Evolutionary conservation across 2,329 filamentous ascomycete species (phyloP).

Genomic region (Penicillium sp.): DNA sequence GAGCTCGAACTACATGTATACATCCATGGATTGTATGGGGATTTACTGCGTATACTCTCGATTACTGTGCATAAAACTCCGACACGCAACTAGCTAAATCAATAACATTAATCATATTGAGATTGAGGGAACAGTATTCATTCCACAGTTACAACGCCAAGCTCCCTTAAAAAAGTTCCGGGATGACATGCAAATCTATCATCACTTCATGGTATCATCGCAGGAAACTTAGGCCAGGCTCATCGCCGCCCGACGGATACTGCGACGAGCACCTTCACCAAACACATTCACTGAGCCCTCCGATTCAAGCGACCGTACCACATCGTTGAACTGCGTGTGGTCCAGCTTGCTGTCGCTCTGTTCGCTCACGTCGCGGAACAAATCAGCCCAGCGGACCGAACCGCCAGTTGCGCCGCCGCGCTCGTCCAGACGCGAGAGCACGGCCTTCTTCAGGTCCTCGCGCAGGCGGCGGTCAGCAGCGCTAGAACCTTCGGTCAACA

Average conservation of each 20-base stretch:
- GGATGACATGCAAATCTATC: constrained; percentile 27
- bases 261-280: constrained; percentile 83
- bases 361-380: constrained; percentile 72
- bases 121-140: background rate
- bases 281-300: constrained; percentile 79
- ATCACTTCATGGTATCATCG: constrained; percentile 31
- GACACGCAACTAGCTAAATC: background rate
- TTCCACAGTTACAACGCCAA: constrained; percentile 2
- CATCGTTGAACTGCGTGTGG: constrained; percentile 77
- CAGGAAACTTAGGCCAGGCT: constrained; percentile 14
- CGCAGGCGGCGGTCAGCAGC: constrained; percentile 80
- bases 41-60: too few species aligned
- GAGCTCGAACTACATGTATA: background rate
- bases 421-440: constrained; percentile 76
- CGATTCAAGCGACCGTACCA: constrained; percentile 75
- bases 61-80: too few species aligned
- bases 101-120: constrained; percentile 7
- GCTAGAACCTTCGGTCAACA: constrained; percentile 91
- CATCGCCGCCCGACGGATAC: constrained; percentile 62
- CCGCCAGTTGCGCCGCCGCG: constrained; percentile 67
- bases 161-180: constrained; percentile 6
- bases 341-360: constrained; percentile 70
- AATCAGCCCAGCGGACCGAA: constrained; percentile 74
- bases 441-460: constrained; percentile 79
- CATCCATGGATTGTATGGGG: too few species aligned